A percentile compares a stretch with the other conserved stretches of the same genome.
Conservation (phyloP, 805 yeast species). For the Candida ascalaphidarum region DNA sequence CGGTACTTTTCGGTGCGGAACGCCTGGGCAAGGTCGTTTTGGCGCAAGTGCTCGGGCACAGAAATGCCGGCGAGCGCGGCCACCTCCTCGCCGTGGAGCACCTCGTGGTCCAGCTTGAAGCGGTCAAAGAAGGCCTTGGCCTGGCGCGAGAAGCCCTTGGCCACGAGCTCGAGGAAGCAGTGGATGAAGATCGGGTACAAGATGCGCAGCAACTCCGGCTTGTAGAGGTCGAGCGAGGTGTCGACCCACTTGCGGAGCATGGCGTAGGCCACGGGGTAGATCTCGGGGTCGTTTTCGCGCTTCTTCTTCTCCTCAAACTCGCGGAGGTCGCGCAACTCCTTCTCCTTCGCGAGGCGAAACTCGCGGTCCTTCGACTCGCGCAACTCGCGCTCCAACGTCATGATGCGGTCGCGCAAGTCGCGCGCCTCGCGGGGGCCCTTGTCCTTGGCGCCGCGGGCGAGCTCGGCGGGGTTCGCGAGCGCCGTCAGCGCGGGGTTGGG, state of each 20-base stretch:
- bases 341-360: constrained; percentile 26
- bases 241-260: constrained; percentile 85
- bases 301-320: constrained; percentile 36
- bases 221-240: constrained; percentile 82
- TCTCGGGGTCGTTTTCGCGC: constrained; percentile 54
- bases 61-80: constrained; percentile 65
- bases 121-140: constrained; percentile 73
- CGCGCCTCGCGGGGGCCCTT: constrained; percentile 20
- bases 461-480: constrained; percentile 25
- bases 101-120: constrained; percentile 62
- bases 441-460: constrained; percentile 14
- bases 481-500: constrained; percentile 36
- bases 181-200: constrained; percentile 92
- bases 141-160: constrained; percentile 47
- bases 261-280: constrained; percentile 72
- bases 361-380: constrained; percentile 32
- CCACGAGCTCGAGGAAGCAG: constrained; percentile 70
- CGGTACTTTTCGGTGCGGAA: constrained; percentile 68
- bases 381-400: constrained; percentile 26
- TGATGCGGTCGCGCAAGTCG: constrained; percentile 26
- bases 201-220: constrained; percentile 75
- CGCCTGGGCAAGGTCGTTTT: constrained; percentile 72
- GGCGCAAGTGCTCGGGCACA: constrained; percentile 71
- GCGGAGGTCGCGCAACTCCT: constrained; percentile 26
- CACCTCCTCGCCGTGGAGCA: constrained; percentile 73